These are phyloP conservation scores for Malus hybrid DNA, from an alignment of 331 rosid genomes.

Conservation along the genomic window DNA sequence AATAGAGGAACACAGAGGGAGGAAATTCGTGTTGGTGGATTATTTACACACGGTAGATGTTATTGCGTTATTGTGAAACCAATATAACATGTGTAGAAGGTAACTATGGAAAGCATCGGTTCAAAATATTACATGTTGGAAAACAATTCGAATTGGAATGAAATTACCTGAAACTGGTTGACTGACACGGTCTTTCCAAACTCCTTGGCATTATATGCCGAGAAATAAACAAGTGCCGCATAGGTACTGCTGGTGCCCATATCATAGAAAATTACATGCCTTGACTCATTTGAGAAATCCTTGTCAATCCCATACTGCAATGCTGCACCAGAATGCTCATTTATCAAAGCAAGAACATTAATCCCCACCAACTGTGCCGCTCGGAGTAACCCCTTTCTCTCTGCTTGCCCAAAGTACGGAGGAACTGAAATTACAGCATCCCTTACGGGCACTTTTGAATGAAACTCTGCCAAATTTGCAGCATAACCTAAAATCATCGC, in stretches of 20 bases:
- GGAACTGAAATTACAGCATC: conserved; percentile 90
- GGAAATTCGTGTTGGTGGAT: not conserved
- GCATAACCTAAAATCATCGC: conserved; percentile 80
- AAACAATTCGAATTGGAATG: not conserved
- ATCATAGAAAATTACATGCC: conserved; percentile 85
- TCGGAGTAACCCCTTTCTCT: conserved; percentile 63
- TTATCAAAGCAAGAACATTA: conserved; percentile 72
- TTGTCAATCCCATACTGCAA: conserved; percentile 95
- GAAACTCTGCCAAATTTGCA: conserved; percentile 64
- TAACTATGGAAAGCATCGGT: not conserved
- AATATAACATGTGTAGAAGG: not conserved
- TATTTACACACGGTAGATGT: not conserved
- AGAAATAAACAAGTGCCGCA: conserved; percentile 79
- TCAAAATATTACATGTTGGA: not conserved
- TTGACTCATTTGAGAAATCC: conserved; percentile 74
- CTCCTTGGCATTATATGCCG: conserved; percentile 71
- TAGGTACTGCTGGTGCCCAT: conserved; percentile 94
- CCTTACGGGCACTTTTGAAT: conserved; percentile 64
- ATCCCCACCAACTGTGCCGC: conserved; percentile 83
- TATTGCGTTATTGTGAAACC: not conserved
- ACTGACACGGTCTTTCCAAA: conserved; percentile 66
- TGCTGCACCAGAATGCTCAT: conserved; percentile 96
- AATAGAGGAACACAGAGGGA: not conserved
- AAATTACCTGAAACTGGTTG: conserved; percentile 86
- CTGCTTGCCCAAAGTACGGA: conserved; percentile 91